Evolutionary conservation across 257 asterid species (phyloP).

Genomic region (Solanum bukasovii): DNA sequence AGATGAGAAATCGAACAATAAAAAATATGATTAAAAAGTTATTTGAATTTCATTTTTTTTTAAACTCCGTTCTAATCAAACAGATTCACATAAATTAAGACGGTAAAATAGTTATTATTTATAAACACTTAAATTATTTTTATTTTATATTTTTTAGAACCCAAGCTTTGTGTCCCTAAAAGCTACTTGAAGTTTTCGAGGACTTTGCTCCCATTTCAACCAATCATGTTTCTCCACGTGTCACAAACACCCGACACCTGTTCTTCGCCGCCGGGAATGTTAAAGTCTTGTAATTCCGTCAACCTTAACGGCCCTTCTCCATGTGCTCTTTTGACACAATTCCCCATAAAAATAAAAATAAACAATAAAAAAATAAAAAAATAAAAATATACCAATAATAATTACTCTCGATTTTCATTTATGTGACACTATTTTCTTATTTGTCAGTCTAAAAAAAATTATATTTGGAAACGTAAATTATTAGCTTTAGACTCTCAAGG

Average conservation of each 20-base stretch:
- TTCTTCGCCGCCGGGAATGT: conserved; percentile 53
- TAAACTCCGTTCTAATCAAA: fast-evolving
- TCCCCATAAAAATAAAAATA: not conserved
- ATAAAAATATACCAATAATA: not conserved
- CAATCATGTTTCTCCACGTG: conserved; percentile 29
- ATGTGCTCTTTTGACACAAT: not conserved
- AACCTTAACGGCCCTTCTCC: conserved; percentile 26
- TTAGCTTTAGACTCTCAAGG: not conserved
- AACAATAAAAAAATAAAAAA: too few relatives aligned
- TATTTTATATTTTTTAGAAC: not conserved
- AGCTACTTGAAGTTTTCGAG: conserved; percentile 21
- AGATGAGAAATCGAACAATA: not conserved
- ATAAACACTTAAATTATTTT: not conserved
- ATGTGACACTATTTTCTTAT: not conserved
- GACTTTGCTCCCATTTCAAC: conserved; percentile 37
- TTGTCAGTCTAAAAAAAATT: not conserved
- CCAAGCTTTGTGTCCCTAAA: conserved; percentile 11
- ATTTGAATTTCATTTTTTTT: not conserved
- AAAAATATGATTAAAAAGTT: not conserved
- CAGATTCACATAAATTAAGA: not conserved
- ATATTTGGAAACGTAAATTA: not conserved
- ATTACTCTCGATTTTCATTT: not conserved
- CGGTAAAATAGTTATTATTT: not conserved
- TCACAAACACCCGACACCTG: conserved; percentile 53
- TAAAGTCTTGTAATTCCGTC: conserved; percentile 5